A percentile compares a stretch with the other conserved stretches of the same genome.
These are phyloP conservation scores for Saccharomyces eubayanus DNA, from an alignment of 805 yeast genomes.

Conservation along the genomic window DNA sequence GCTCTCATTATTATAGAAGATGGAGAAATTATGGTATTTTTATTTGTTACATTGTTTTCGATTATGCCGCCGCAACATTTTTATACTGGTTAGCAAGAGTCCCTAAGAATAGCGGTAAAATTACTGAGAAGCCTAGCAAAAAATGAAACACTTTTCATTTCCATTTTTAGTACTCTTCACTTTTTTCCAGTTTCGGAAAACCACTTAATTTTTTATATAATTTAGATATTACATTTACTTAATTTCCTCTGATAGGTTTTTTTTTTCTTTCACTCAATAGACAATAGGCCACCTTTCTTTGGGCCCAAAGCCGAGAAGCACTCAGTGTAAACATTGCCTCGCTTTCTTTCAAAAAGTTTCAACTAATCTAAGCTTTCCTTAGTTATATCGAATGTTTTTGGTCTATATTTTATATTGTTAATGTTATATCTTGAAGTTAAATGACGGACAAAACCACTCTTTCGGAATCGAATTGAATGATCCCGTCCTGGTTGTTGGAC, in stretches of 20 bases:
- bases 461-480: constrained; percentile 11
- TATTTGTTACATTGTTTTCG: constrained; percentile 42
- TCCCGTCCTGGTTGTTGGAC: constrained; percentile 1
- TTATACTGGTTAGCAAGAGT: constrained; percentile 64
- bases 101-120: constrained; percentile 41
- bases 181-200: not conserved
- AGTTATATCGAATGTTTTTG: not conserved
- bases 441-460: constrained; percentile 8
- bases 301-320: not conserved
- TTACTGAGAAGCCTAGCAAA: not conserved
- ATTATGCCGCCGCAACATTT: constrained; percentile 35
- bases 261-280: too few species aligned
- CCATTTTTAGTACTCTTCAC: not conserved
- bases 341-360: not conserved
- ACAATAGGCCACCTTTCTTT: not conserved
- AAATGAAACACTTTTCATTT: not conserved
- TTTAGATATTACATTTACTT: not conserved
- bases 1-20: constrained; percentile 31
- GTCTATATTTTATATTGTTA: not conserved
- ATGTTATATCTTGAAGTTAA: not conserved
- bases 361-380: not conserved
- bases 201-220: not conserved
- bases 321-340: not conserved
- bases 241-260: not conserved
- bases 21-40: constrained; percentile 61